phyloP scores from a whole-genome alignment of 257 asterid species.

The Hygrophila difformis region DNA sequence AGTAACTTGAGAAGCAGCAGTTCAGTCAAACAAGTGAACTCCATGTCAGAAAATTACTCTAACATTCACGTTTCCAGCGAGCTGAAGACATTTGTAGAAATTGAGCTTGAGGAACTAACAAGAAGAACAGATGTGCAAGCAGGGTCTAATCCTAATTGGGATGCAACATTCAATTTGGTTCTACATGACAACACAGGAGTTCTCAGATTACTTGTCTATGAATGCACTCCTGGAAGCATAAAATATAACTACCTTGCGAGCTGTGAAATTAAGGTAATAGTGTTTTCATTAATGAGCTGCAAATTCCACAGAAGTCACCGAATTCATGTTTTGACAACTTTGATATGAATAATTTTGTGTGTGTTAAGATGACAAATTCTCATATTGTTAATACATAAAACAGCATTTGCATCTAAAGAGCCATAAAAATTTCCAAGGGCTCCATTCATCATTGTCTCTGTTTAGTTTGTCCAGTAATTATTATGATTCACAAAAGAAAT shows the following conservation, averaged over 20 bases:
- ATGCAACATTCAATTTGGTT: constrained; percentile 66
- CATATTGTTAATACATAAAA: too few relatives aligned
- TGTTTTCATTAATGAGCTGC: too few relatives aligned
- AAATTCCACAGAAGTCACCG: too few relatives aligned
- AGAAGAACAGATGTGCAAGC: constrained; percentile 58
- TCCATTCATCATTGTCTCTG: too few relatives aligned
- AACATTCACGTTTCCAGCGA: constrained; percentile 31
- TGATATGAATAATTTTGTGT: too few relatives aligned
- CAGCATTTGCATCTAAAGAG: too few relatives aligned
- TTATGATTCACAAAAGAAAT: too few relatives aligned
- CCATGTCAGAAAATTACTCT: constrained; percentile 17
- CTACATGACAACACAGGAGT: constrained; percentile 73
- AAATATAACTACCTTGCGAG: constrained; percentile 72
- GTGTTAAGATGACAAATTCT: too few relatives aligned
- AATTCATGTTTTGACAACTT: too few relatives aligned
- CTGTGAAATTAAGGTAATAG: constrained; percentile 81
- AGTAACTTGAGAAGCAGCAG: constrained; percentile 14
- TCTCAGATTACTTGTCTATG: constrained; percentile 63
- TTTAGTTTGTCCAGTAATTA: too few relatives aligned
- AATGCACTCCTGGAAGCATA: constrained; percentile 63
- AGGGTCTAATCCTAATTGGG: constrained; percentile 82
- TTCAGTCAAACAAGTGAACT: not conserved
- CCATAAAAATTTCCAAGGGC: too few relatives aligned
- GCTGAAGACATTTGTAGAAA: constrained; percentile 72
- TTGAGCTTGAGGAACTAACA: constrained; percentile 78